Base-by-base conservation (phyloP, 768 basidiomycete genomes). In the Omphalotus guepiniiformis region DNA sequence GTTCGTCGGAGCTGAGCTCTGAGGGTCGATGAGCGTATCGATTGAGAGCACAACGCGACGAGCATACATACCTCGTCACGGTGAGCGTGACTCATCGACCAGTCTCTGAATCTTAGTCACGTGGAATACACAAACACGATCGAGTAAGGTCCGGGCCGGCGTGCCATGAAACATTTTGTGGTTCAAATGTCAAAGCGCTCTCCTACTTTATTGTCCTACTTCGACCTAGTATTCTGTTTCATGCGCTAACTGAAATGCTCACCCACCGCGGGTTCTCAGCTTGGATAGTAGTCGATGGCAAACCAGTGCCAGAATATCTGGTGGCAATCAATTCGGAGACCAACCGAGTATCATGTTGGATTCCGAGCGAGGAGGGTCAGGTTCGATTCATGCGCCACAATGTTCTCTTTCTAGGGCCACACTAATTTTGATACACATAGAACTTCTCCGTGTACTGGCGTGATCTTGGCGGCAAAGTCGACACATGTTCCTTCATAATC, bases 221-320 rank as follows among this genome's bases (percentile, higher is more conserved):
- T n/a, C n/a, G n/a, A n/a, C n/a, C n/a, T n/a, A n/a, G n/a, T n/a
- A n/a, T n/a, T n/a, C n/a, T n/a, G n/a, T n/a, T 46, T 46, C 6
- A 46, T 46, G 44, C 16, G 26, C 8, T 37, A 46, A 46, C 44
- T n/a, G 44, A 46, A 46, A 80, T 79, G 75, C 71, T 82, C 49
- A 71, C 71, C 0, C 75, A 78, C 60, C 73, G 75, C 15, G 79
- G 74, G 5, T 86, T 85, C 63, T 82, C 82, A 12, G 83, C 85
- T 19, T 88, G 85, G 80, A 80, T 88, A 43, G 67, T 69, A 28
- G 75, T 71, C 32, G 73, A 78, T 26, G 77, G 73, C 4, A 53
- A 68, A 47, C 57, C 62, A 9, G 56, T 86, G 9, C 71, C 67
- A 4, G 83, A 85, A 60, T 79, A 82, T 59, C 62, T 82, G n/a